Base-by-base conservation (phyloP, 306 rosid genomes). In the Dryas drummondii region DNA sequence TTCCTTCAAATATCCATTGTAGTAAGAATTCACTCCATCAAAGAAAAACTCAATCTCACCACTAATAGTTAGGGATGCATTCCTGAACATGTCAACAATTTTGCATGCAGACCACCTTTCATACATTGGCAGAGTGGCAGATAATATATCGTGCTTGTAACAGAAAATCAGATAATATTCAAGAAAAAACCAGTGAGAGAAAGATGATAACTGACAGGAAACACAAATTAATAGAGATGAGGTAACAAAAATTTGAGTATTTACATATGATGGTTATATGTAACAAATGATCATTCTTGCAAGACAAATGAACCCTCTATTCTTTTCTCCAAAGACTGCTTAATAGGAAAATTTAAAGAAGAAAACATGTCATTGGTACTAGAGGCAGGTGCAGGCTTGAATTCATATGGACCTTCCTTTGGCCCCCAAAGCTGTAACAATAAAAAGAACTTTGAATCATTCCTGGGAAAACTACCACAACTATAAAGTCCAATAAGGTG, bases 231-330 rank as follows among this genome's bases (percentile, higher is more conserved):
- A 70, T 60, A 76, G 59, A 46, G 40, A 11, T 46, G 77, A 79
- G 53, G 40, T 5, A 48, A 53, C 16, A 37, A 69, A 68, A 53
- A 4, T 7, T 15, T 27, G 48, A 73, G 9, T 48, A 79, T 81
- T 70, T 86, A 87, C 82, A 83, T 63, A 68, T 32, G 48, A 73
- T 58, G 66, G 74, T 46, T 68, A 68, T 66, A 79, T 19, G 52
- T 41, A 72, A 79, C 46, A 48, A 12, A 50, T 47, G 57, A 81
- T 84, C 74, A 86, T 72, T 90, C 94, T 84, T 87, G 90, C 84
- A 93, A 87, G 57, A 89, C 83, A 80, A 93, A 89, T 73, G 97
- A 91, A 66, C 93, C 96, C 93, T 91, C 92, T 76, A 91, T 93
- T 85, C 96, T 86, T 85, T 89, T 93, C 82, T 91, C 92, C 66